Conservation (phyloP, 352 stramenopile species). For the Phytopythium kandeliae region DNA sequence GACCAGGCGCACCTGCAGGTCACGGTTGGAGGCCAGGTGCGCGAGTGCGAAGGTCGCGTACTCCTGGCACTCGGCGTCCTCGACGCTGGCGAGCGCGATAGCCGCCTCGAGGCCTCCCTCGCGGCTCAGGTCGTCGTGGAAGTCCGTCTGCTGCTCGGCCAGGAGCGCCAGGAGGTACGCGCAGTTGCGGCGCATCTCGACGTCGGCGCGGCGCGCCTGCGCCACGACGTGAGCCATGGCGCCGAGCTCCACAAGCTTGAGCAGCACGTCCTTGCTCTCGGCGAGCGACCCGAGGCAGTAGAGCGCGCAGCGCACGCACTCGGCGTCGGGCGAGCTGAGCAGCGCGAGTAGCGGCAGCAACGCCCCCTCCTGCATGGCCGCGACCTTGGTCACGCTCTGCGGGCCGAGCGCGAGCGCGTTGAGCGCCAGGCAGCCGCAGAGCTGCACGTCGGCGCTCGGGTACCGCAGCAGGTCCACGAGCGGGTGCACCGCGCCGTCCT, state of each 20-base stretch:
- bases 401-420: slow-evolving; percentile 89
- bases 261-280: slow-evolving; percentile 89
- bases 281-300: slow-evolving; percentile 92
- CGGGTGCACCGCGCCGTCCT: slow-evolving; percentile 89
- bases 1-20: slow-evolving; percentile 92
- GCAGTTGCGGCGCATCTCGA: slow-evolving; percentile 90
- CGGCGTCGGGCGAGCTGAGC: slow-evolving; percentile 80
- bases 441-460: slow-evolving; percentile 91
- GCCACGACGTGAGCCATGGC: slow-evolving; percentile 78
- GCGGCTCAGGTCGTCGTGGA: slow-evolving; percentile 87
- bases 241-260: slow-evolving; percentile 88
- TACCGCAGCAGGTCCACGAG: slow-evolving; percentile 93
- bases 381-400: slow-evolving; percentile 82
- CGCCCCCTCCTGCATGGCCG: slow-evolving; percentile 87
- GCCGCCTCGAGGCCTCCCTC: slow-evolving; percentile 86
- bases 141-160: slow-evolving; percentile 89
- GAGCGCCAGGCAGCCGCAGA: slow-evolving; percentile 89
- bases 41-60: slow-evolving; percentile 95
- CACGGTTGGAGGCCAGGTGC: slow-evolving; percentile 92
- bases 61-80: slow-evolving; percentile 95
- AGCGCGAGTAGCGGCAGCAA: slow-evolving; percentile 87
- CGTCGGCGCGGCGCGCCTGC: slow-evolving; percentile 77
- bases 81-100: slow-evolving; percentile 89
- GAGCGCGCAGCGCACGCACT: slow-evolving; percentile 86
- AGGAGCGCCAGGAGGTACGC: slow-evolving; percentile 92